A percentile compares a stretch with the other conserved stretches of the same genome.
phyloP scores from a whole-genome alignment of 2,329 filamentous ascomycete genomes.

The Ophiostoma quercus region DNA sequence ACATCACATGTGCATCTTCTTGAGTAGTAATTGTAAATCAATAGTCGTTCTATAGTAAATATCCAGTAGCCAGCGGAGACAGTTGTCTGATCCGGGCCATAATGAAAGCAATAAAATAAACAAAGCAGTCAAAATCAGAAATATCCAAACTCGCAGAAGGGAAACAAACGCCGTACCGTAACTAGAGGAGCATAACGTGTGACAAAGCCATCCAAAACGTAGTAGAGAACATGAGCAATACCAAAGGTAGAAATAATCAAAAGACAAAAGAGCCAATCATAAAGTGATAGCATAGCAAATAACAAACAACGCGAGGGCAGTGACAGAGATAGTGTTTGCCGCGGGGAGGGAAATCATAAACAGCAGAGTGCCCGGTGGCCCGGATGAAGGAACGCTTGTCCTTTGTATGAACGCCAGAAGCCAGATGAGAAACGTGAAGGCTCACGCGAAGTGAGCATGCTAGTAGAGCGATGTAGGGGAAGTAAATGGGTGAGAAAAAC shows the following conservation, averaged over 20 bases:
- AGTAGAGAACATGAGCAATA: slow-evolving; percentile 1
- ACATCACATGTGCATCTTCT: not conserved
- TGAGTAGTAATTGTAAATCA: not conserved
- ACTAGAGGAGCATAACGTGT: not conserved
- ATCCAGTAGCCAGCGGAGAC: not conserved
- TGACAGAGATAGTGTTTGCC: slow-evolving; percentile 1
- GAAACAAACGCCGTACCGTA: slow-evolving; percentile 15
- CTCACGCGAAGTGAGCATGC: not conserved
- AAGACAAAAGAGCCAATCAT: not conserved
- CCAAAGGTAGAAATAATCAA: not conserved
- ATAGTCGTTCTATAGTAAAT: not conserved
- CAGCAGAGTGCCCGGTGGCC: not conserved
- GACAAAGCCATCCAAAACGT: slow-evolving; percentile 5
- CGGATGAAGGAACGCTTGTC: slow-evolving; percentile 12
- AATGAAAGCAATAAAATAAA: not conserved
- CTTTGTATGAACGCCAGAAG: slow-evolving; percentile 11
- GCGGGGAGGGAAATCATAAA: not conserved
- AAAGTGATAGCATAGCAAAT: not conserved
- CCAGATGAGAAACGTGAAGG: not conserved
- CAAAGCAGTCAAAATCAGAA: not conserved
- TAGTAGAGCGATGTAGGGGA: not conserved
- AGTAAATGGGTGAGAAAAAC: slow-evolving; percentile 5
- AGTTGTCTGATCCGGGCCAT: not conserved
- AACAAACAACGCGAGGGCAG: not conserved
- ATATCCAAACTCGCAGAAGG: slow-evolving; percentile 14